Evolutionary conservation across 306 rosid genomes (phyloP).

Genomic region (Vigna nakashimae): DNA sequence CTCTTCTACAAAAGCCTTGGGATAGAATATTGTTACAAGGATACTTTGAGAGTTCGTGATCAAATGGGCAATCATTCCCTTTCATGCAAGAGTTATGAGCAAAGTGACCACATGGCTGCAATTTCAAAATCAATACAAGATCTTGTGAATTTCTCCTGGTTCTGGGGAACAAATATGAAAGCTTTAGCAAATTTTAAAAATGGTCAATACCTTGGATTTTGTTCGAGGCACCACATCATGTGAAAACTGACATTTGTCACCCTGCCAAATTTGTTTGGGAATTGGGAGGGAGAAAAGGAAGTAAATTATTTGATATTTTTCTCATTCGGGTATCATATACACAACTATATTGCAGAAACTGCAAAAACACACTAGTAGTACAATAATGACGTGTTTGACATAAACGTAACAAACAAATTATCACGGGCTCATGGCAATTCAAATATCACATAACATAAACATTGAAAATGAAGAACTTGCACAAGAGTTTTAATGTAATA

Average conservation of each 20-base stretch:
- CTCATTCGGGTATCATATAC: neutral
- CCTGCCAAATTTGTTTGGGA: slow-evolving; percentile 60
- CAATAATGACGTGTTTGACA: slow-evolving; percentile 19
- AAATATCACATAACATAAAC: slow-evolving; percentile 21
- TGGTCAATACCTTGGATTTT: slow-evolving; percentile 70
- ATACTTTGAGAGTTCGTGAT: slow-evolving; percentile 85
- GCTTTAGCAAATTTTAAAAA: neutral
- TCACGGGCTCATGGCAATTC: neutral
- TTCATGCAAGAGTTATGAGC: slow-evolving; percentile 84
- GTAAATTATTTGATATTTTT: slow-evolving; percentile 21
- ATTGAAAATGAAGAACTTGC: slow-evolving; percentile 18
- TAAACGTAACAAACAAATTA: slow-evolving; percentile 2
- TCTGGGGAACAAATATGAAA: neutral
- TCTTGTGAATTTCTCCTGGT: slow-evolving; percentile 1
- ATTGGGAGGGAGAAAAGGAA: slow-evolving; percentile 33
- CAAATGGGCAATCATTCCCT: slow-evolving; percentile 91
- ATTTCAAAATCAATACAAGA: slow-evolving; percentile 43
- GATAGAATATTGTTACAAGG: slow-evolving; percentile 71
- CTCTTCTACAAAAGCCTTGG: slow-evolving; percentile 77
- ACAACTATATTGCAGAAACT: slow-evolving; percentile 22
- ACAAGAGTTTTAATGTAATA: neutral
- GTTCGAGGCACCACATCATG: slow-evolving; percentile 77
- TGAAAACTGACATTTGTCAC: slow-evolving; percentile 85
- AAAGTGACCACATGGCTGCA: slow-evolving; percentile 82
- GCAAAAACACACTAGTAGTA: slow-evolving; percentile 11